Evolutionary conservation across 768 basidiomycete genomes (phyloP).

Genomic region (Russula vinacea): DNA sequence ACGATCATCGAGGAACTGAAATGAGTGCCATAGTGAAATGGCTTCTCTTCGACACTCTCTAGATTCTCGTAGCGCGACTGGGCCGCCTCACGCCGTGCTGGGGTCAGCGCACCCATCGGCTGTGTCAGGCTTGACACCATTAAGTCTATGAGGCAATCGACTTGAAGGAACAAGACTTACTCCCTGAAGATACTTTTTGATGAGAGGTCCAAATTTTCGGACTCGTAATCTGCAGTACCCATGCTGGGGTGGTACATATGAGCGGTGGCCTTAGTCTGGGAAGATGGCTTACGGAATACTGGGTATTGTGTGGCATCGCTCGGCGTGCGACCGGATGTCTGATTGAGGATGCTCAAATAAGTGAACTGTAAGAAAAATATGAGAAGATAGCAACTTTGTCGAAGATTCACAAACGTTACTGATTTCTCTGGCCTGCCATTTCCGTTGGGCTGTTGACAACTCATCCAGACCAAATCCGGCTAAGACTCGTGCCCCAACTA

Average conservation of each 20-base stretch:
- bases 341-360: conserved; percentile 85
- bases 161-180: conserved; percentile 40
- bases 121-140: conserved; percentile 51
- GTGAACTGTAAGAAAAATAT: conserved; percentile 58
- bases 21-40: conserved; percentile 93
- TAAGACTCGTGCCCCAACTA: conserved; percentile 49
- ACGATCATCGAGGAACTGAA: conserved; percentile 97
- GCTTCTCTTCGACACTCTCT: conserved; percentile 75
- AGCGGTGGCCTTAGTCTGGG: background rate
- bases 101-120: conserved; percentile 89
- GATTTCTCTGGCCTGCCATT: conserved; percentile 88
- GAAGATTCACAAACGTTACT: conserved; percentile 64
- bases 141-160: background rate
- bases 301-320: conserved; percentile 96
- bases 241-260: conserved; percentile 49
- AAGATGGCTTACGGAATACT: conserved; percentile 64
- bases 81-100: conserved; percentile 71
- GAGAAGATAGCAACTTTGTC: conserved; percentile 5
- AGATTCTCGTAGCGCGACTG: conserved; percentile 69
- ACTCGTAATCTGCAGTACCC: conserved; percentile 88
- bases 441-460: conserved; percentile 65
- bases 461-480: conserved; percentile 56
- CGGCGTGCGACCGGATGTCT: conserved; percentile 88
- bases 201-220: conserved; percentile 60
- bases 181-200: conserved; percentile 66